Base-by-base conservation (phyloP, 164 flowering plant genomes). In the Cinnamomum micranthum region DNA sequence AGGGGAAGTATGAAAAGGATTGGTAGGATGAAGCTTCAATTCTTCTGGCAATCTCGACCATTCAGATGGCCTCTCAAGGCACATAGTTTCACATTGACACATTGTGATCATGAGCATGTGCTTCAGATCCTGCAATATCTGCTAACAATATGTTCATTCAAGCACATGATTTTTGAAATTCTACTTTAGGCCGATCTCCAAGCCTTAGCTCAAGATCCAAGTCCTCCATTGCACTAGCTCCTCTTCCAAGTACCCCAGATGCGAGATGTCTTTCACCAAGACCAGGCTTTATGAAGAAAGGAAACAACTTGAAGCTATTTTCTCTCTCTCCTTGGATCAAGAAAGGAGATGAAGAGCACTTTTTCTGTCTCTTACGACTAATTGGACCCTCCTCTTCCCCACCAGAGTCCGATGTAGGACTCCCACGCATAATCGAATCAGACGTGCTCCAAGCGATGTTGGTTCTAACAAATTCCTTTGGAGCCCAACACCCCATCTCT, bases 131-230 rank as follows among this genome's bases (percentile, higher is more conserved):
- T 41, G 47, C 47, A 41, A 41, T 41, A 41, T 41, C 47, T 7
- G 47, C 47, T 41, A 41, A 11, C 51, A 64, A 19, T 68, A 51
- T 47, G 47, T 55, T 55, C 55, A 71, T 69, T 69, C 22, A 75
- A 59, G 68, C 41, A 74, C 64, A 64, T 35, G 33, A 27, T 6
- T 63, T 64, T 10, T 69, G 28, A 73, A 60, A 64, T 65, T 76
- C 73, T 75, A 83, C 86, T 87, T 85, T 81, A 3, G 88, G 88
- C 52, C 80, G 81, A 65, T 83, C 85, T 23, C 94, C 95, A 71
- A 93, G 94, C 84, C 98, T 86, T 60, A 93, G 92, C 86, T 93
- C 98, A 66, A 93, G 96, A 89, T 93, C 98, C 52, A 93, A 68
- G 50, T 90, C 92, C 65, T 88, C 88, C 71, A 75, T 50, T 17